Percentiles rank a stretch among this genome's conserved stretches.
phyloP scores from a whole-genome alignment of 2,329 filamentous ascomycete genomes.

The Talaromyces islandicus region DNA sequence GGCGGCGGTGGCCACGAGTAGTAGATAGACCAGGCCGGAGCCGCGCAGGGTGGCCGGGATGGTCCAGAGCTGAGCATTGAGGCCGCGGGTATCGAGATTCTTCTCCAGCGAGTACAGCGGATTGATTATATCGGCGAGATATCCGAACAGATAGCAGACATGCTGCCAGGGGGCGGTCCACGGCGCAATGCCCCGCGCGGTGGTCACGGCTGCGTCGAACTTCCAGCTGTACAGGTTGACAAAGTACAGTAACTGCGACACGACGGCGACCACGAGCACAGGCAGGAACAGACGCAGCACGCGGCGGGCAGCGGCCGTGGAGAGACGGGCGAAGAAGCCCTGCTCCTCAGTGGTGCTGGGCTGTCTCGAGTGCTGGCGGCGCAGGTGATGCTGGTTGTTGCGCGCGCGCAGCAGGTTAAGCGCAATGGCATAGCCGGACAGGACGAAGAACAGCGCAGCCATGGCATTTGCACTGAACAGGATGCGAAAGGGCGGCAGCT shows the following conservation, averaged over 20 bases:
- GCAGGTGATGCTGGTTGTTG: not conserved
- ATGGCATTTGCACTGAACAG: conserved; percentile 31
- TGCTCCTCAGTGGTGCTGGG: not conserved
- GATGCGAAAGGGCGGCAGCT: conserved; percentile 34
- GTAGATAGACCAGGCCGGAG: conserved; percentile 17
- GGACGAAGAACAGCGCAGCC: conserved; percentile 52
- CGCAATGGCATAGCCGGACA: conserved; percentile 54
- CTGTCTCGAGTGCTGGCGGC: not conserved
- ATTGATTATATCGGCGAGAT: conserved; percentile 1
- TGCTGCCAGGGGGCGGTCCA: conserved; percentile 2
- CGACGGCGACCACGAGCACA: conserved; percentile 16
- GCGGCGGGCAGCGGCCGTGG: conserved; percentile 21
- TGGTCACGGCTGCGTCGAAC: not conserved
- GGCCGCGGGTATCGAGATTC: conserved; percentile 4
- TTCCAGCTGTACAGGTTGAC: conserved; percentile 12
- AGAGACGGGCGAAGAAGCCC: not conserved
- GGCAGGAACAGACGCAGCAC: conserved; percentile 27
- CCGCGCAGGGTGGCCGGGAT: conserved; percentile 22
- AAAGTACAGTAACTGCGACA: conserved; percentile 18
- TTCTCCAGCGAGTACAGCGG: not conserved
- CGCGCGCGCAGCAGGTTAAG: conserved; percentile 43
- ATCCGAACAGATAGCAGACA: not conserved
- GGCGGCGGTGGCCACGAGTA: conserved; percentile 1
- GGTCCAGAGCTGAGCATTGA: conserved; percentile 20
- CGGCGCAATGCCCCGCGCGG: not conserved